Base-by-base conservation (phyloP, 2,329 filamentous ascomycete genomes). In the Aspergillus sp. region DNA sequence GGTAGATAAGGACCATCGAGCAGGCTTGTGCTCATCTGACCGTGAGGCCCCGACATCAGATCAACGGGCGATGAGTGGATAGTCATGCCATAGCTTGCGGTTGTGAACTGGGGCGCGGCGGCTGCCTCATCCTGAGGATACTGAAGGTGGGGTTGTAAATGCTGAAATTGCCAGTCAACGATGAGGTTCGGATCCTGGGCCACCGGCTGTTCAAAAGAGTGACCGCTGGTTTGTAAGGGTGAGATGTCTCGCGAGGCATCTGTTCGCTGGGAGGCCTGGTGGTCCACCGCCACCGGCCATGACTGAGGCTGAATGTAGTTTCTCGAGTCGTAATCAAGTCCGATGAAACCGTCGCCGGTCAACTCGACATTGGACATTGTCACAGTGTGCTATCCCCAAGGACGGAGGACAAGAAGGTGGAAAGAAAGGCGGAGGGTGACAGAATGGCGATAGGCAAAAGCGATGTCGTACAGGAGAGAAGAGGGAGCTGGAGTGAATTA, bases 1-100 rank as follows among this genome's bases (percentile, higher is more conserved):
- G 76, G 71, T 42, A 80, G 62, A 74, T 89, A 92, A 4, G 85
- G 77, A 36, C 84, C 81, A 58, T 89, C 87, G 67, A 91, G 79
- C 62, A 87, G 80, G 61, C 74, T 72, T 15, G 85, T 78, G 62
- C 86, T 85, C 59, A 90, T 78, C 39, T 85, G 80, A 34, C 84
- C 82, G 67, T 90, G 88, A 7, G 78, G 74, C 7, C 85, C 84
- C 7, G 86, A 73, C 63, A 83, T 76, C 80, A 69, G 70, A 80
- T 80, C 54, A 81, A 86, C 60, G 83, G 80, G 74, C 3, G 76
- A 75, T 17, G 75, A 70, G 47, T 78, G 76, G 58, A 80, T 64
- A 36, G 75, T 66, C 60, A 79, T 72, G 44, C 68, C 73, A 68
- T 88, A 89, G 61, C 85, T 85, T 57, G 87, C 79, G 34, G 83